phyloP scores from a whole-genome alignment of 2,329 filamentous ascomycete species.

The Ploettnerulaceae sp. region DNA sequence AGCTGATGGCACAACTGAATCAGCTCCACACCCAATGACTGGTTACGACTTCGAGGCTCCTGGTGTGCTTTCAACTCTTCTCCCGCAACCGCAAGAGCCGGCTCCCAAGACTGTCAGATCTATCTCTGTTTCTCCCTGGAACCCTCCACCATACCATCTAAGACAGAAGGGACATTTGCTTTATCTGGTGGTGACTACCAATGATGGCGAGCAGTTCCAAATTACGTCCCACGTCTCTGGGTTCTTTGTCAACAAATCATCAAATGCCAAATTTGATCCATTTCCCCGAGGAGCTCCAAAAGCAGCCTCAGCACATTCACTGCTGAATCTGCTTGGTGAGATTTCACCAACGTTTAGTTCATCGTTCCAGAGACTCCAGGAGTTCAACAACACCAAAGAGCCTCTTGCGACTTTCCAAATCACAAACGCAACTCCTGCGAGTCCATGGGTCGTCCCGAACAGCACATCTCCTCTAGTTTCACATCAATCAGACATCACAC shows the following conservation, averaged over 20 bases:
- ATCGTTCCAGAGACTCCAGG: slow-evolving; percentile 73
- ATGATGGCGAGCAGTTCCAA: slow-evolving; percentile 91
- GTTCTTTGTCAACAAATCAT: slow-evolving; percentile 96
- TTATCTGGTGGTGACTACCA: slow-evolving; percentile 83
- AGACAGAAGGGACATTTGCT: slow-evolving; percentile 88
- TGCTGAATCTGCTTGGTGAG: slow-evolving; percentile 71
- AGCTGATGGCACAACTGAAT: slow-evolving; percentile 34
- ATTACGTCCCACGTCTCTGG: slow-evolving; percentile 91
- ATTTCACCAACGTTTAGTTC: slow-evolving; percentile 79
- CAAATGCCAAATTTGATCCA: slow-evolving; percentile 92
- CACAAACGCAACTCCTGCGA: slow-evolving; percentile 87
- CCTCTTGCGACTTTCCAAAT: slow-evolving; percentile 91
- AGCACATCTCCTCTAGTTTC: slow-evolving; percentile 57
- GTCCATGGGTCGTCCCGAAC: slow-evolving; percentile 82
- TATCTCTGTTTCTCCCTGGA: slow-evolving; percentile 88
- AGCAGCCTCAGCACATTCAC: slow-evolving; percentile 73
- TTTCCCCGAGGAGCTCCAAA: slow-evolving; percentile 75
- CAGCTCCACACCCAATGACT: slow-evolving; percentile 51
- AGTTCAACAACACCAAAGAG: slow-evolving; percentile 79
- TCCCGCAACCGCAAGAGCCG: slow-evolving; percentile 61
- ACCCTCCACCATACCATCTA: slow-evolving; percentile 87
- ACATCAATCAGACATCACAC: slow-evolving; percentile 78
- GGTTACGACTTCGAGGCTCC: slow-evolving; percentile 74
- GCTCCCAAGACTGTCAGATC: slow-evolving; percentile 88
- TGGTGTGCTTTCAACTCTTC: slow-evolving; percentile 63